Conservation (phyloP, 768 basidiomycete species). For the Termitomyces sp. region DNA sequence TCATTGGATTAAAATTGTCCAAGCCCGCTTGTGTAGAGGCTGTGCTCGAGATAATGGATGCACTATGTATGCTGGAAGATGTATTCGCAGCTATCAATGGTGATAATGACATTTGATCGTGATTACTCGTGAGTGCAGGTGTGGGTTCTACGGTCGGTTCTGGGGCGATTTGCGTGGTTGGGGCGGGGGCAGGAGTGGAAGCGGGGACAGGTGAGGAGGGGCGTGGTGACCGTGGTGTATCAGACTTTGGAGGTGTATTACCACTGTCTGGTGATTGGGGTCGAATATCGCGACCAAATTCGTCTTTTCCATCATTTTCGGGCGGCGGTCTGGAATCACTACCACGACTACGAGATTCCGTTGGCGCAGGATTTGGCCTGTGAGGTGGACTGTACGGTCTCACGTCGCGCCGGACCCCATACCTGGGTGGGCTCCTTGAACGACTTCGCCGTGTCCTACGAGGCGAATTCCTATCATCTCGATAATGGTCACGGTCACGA, state of each 20-base stretch:
- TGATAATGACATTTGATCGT: conserved; percentile 39
- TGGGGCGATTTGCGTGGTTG: conserved; percentile 13
- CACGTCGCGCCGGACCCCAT: conserved; percentile 44
- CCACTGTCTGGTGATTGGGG: conserved; percentile 41
- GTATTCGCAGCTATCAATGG: conserved; percentile 57
- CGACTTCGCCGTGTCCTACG: conserved; percentile 56
- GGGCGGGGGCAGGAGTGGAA: conserved; percentile 11
- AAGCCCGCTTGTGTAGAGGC: conserved; percentile 42
- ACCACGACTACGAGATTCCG: conserved; percentile 20
- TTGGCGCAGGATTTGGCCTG: conserved; percentile 34
- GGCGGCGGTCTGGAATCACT: conserved; percentile 16
- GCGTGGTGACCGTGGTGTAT: conserved; percentile 20
- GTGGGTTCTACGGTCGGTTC: conserved; percentile 38
- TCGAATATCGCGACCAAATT: conserved; percentile 83
- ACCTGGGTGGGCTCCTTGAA: conserved; percentile 71
- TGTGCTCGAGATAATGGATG: conserved; percentile 33
- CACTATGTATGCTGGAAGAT: conserved; percentile 47
- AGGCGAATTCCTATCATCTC: conserved; percentile 36
- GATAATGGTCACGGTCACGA: conserved; percentile 52
- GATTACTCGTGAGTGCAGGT: conserved; percentile 42
- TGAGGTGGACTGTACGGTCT: conserved; percentile 61
- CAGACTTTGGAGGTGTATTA: conserved; percentile 21
- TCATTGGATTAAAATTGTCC: conserved; percentile 64
- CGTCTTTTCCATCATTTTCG: conserved; percentile 61
- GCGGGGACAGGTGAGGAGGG: conserved; percentile 16